Base-by-base conservation (phyloP, 1,284 basidiomycete genomes). In the Amylostereum areolatum region DNA sequence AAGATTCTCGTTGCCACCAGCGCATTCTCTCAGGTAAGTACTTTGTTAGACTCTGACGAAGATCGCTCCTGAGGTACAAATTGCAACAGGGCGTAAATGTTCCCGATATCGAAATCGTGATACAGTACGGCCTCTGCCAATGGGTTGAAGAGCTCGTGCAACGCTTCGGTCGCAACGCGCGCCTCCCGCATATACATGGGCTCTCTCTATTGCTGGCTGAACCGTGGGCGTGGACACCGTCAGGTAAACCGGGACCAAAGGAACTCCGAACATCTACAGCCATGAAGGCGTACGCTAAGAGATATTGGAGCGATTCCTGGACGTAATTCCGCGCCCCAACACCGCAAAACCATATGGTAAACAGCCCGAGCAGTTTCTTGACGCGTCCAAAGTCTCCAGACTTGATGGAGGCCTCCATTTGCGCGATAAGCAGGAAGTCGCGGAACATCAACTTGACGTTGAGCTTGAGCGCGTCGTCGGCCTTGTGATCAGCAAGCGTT, bases 311-410 rank as follows among this genome's bases (percentile, higher is more conserved):
- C n/a, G n/a, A n/a, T n/a, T n/a, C n/a, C n/a, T n/a, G n/a, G n/a
- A n/a, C n/a, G 35, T 62, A 63, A 30, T 63, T 63, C 27, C 56
- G 55, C 4, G 51, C 56, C 4, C 54, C 56, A 0, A 51, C 51
- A 28, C 57, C 56, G 0, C 48, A 28, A 9, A 43, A 43, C 41
- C 18, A 8, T 12, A 43, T 43, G 4, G 42, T 30, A 4, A 30
- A 29, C 18, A 24, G 7, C 2, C 24, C 24, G n/a, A 43, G 27
- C 18, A 43, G n/a, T 27, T 24, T 12, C 31, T 43, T 30, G 7
- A 43, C 7, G 7, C 7, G 42, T 3, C 42, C 28, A 30, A 43
- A 27, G 31, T 43, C 27, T 3, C 42, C 42, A 9, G 24, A 8
- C 2, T 24, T 27, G 28, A 43, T 28, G 3, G 42, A 27, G n/a